Conservation (phyloP, 495 filamentous ascomycete species). For the Xylaria venustula region DNA sequence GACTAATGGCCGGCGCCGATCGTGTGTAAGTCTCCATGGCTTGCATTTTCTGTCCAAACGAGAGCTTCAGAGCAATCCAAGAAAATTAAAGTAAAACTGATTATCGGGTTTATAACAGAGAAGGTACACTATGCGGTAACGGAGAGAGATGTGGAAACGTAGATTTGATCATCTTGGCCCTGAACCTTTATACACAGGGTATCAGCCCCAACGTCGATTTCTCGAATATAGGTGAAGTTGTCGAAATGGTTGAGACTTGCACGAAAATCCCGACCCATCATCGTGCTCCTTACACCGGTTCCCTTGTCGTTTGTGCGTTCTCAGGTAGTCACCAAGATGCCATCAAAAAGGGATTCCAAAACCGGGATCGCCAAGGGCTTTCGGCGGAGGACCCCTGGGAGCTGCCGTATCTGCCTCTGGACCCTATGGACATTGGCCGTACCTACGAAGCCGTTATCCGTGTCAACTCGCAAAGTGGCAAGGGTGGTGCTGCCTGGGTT, state of each 20-base stretch:
- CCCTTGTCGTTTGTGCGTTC: slow-evolving; percentile 87
- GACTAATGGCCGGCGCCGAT: slow-evolving; percentile 96
- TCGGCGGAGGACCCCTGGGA: slow-evolving; percentile 69
- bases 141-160: slow-evolving; percentile 97
- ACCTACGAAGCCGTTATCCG: slow-evolving; percentile 35
- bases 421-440: slow-evolving; percentile 25
- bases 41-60: no score
- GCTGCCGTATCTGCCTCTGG: no score
- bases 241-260: slow-evolving; percentile 85
- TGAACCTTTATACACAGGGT: slow-evolving; percentile 97
- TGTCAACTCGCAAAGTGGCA: slow-evolving; percentile 94
- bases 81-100: no score
- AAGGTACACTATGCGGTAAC: no score
- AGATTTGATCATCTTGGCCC: slow-evolving; percentile 87
- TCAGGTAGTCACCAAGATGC: slow-evolving; percentile 64
- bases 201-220: slow-evolving; percentile 88
- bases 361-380: slow-evolving; percentile 84
- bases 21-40: no score
- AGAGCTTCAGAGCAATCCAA: no score
- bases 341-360: slow-evolving; percentile 98
- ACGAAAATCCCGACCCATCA: slow-evolving; percentile 95
- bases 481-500: slow-evolving; percentile 94
- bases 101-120: no score
- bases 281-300: slow-evolving; percentile 84
- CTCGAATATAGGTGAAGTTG: slow-evolving; percentile 83